Base-by-base conservation (phyloP, 1,284 basidiomycete genomes). In the Garcileccinum viscosum region DNA sequence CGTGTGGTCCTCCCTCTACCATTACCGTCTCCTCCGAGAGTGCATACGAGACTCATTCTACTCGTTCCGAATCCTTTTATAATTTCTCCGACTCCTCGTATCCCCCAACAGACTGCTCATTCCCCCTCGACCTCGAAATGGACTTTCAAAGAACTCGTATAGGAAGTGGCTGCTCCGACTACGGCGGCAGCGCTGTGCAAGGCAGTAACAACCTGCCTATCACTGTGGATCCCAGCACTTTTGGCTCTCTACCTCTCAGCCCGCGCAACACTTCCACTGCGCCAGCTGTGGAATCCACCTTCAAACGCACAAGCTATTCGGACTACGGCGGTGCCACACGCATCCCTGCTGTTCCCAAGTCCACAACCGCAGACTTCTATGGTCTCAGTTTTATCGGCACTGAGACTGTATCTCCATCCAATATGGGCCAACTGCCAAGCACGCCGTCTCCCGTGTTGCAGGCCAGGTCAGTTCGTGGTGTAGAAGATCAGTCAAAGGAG, bases 11-110 rank as follows among this genome's bases (percentile, higher is more conserved):
- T 69, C 90, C 88, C 63, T 94, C 93, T 67, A 87, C 89, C 72
- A 89, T 94, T 80, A 93, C 93, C 72, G 88, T 87, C 72, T 93
- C 91, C 42, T 91, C 91, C 69, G 92, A 93, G 80, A 92, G 90
- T 72, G 85, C 88, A 75, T 89, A 89, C 84, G 91, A 93, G 76
- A 88, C 89, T 53, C 79, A 88, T 61, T 92, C 89, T 56, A 85
- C 86, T 74, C 88, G 87, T 76, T 88, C 91, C 70, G 89, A 91
- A 73, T 89, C 89, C 69, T 85, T 89, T 82, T 89, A 89, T 84
- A 90, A 88, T 83, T 87, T 87, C 80, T 84, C 85, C 72, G 80
- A 84, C 69, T 84, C 85, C 47, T 82, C 85, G 7, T 86, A 87
- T 75, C 82, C 87, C 69, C 79, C 85, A 70, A 84, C 85, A 72